A percentile compares a stretch with the other conserved stretches of the same genome.
Conservation (phyloP, 2,329 filamentous ascomycete genomes). For the Colletotrichum eremochloae region DNA sequence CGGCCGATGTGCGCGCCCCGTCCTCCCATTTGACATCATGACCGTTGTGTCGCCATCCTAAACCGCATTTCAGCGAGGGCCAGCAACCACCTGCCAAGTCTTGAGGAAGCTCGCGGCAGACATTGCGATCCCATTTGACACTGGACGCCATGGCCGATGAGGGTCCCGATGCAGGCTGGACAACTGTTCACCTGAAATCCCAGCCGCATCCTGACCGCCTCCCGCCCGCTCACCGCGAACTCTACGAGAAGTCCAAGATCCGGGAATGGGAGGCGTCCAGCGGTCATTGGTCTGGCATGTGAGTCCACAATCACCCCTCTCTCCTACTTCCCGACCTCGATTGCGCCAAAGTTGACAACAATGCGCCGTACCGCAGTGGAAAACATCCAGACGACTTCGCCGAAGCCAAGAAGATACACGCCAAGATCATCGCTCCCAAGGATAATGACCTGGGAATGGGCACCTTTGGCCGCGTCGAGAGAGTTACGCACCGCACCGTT, state of each 20-base stretch:
- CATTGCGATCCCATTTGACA: not conserved
- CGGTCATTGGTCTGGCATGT: constrained; percentile 49
- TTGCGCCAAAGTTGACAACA: not conserved
- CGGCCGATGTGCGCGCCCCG: not conserved
- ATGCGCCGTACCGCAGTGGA: constrained; percentile 43
- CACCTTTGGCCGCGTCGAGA: constrained; percentile 59
- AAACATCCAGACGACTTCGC: constrained; percentile 48
- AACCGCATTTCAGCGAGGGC: not conserved
- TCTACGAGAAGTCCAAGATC: constrained; percentile 46
- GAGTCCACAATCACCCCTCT: constrained; percentile 1
- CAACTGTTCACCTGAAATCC: constrained; percentile 45
- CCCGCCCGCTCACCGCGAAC: constrained; percentile 45
- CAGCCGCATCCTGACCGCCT: constrained; percentile 46
- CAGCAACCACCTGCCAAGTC: not conserved
- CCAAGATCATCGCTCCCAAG: constrained; percentile 44
- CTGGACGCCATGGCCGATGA: constrained; percentile 44
- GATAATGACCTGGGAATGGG: constrained; percentile 57
- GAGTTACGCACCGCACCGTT: constrained; percentile 57
- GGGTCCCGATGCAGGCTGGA: constrained; percentile 46
- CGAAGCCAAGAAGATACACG: constrained; percentile 49
- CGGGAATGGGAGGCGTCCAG: constrained; percentile 46
- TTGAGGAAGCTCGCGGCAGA: not conserved
- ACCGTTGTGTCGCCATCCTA: not conserved
- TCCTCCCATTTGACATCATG: not conserved
- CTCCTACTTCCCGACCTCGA: not conserved